Base-by-base conservation (phyloP, 2,329 filamentous ascomycete species). In the Anisogramma anomala region DNA sequence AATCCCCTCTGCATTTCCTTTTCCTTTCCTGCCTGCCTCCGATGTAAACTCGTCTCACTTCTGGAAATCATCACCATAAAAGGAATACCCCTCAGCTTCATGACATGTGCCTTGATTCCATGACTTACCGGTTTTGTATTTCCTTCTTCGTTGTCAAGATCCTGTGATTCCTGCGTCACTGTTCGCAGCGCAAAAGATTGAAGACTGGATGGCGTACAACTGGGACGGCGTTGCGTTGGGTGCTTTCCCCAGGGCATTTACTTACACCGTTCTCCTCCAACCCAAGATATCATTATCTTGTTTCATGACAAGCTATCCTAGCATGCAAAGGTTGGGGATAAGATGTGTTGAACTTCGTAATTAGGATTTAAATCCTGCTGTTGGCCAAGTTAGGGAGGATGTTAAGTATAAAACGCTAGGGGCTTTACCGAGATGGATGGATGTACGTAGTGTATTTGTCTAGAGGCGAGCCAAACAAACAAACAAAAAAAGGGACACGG, bases 61-160 rank as follows among this genome's bases (percentile, higher is more conserved):
- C 20, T 35, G 38, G 42, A 23, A 23, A 23, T 9, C 9, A 46
- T 36, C 9, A 18, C 18, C 23, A 36, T 19, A 39, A 46, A 42
- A 39, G 33, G 33, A 46, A 42, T 40, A 43, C 36, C 43, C 43
- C 36, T 43, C 40, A 37, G 33, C 43, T 33, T 45, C 28, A 25
- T 46, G 33, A 32, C 22, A 22, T 32, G 23, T 39, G 22, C 20
- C 19, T 36, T 27, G 14, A 39, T 33, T 36, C 35, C 30, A 43
- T 39, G 40, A 36, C 27, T 26, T 30, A 46, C 39, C n/a, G 36
- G 4, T 43, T 36, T 33, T 10, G 5, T 30, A 13, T 36, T 7
- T n/a, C 6, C 6, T 26, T 26, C 17, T 15, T 3, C 22, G n/a
- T 18, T 33, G 9, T 9, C 10, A 10, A 11, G 17, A n/a, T 4